Conservation (phyloP, 352 stramenopile species). For the Globisporangium barbulae region DNA sequence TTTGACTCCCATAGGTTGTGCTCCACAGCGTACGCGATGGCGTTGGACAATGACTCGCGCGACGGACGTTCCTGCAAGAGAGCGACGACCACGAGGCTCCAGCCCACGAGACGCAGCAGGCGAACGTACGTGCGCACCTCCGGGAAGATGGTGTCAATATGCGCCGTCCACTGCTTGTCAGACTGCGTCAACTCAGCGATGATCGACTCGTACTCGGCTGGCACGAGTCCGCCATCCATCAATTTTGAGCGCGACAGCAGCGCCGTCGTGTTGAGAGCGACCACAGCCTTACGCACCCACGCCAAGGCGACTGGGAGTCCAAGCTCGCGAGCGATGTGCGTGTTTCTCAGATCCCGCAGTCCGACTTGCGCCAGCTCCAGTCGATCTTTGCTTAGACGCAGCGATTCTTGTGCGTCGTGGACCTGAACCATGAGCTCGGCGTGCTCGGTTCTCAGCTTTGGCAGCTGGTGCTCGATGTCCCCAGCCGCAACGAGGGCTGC, state of each 20-base stretch:
- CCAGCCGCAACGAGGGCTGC: slow-evolving; percentile 57
- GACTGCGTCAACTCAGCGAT: slow-evolving; percentile 27
- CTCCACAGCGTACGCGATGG: slow-evolving; percentile 58
- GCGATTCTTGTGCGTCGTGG: slow-evolving; percentile 57
- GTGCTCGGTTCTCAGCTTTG: slow-evolving; percentile 72
- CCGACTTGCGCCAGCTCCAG: slow-evolving; percentile 45
- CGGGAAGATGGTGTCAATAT: slow-evolving; percentile 69
- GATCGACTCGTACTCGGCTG: slow-evolving; percentile 39
- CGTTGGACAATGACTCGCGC: slow-evolving; percentile 47
- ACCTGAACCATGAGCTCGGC: slow-evolving; percentile 68
- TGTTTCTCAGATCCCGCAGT: slow-evolving; percentile 53
- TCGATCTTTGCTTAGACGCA: slow-evolving; percentile 62
- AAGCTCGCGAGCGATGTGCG: slow-evolving; percentile 65
- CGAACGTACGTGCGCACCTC: slow-evolving; percentile 63
- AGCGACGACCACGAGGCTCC: slow-evolving; percentile 69
- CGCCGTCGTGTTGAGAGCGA: slow-evolving; percentile 47
- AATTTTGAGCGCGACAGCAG: slow-evolving; percentile 34
- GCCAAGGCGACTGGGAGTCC: slow-evolving; percentile 50
- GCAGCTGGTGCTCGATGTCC: slow-evolving; percentile 62
- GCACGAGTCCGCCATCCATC: slow-evolving; percentile 35
- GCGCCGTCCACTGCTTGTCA: slow-evolving; percentile 7
- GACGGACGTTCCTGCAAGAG: slow-evolving; percentile 77
- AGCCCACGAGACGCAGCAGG: slow-evolving; percentile 63
- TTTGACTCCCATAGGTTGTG: slow-evolving; percentile 72
- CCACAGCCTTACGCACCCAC: slow-evolving; percentile 52